phyloP scores from a whole-genome alignment of 306 rosid genomes.

The Inga laurina region DNA sequence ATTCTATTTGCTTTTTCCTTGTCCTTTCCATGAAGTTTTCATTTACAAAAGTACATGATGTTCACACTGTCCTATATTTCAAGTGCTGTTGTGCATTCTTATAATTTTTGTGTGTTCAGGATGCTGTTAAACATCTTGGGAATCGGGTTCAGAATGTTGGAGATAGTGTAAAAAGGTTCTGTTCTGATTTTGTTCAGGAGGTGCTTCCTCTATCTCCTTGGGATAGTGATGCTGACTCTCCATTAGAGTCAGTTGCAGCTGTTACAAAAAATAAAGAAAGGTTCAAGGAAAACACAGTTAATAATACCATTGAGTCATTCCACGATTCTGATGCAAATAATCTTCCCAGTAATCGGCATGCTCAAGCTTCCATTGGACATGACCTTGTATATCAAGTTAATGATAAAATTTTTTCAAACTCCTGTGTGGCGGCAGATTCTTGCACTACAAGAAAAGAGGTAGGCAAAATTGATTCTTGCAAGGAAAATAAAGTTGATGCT shows the following conservation, averaged over 20 bases:
- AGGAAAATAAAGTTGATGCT: slow-evolving; percentile 29
- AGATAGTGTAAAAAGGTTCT: slow-evolving; percentile 65
- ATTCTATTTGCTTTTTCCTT: background rate
- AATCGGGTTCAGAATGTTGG: slow-evolving; percentile 70
- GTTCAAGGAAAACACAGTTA: slow-evolving; percentile 37
- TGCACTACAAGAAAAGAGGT: background rate
- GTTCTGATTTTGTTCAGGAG: slow-evolving; percentile 68
- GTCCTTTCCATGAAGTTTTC: background rate
- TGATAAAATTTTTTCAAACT: background rate
- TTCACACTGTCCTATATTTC: background rate
- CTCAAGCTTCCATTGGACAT: slow-evolving; percentile 12
- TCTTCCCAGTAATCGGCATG: slow-evolving; percentile 36
- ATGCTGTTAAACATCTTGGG: slow-evolving; percentile 71
- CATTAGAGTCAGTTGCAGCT: slow-evolving; percentile 26
- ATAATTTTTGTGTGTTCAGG: slow-evolving; percentile 50
- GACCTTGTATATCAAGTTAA: slow-evolving; percentile 2
- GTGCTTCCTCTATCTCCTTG: slow-evolving; percentile 43
- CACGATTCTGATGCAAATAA: slow-evolving; percentile 33
- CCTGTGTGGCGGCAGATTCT: background rate
- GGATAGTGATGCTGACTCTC: slow-evolving; percentile 23
- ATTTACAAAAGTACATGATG: background rate
- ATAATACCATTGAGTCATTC: slow-evolving; percentile 31
- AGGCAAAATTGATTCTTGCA: slow-evolving; percentile 32
- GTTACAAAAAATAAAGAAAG: background rate
- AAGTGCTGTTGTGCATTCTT: slow-evolving; percentile 17